Conservation (phyloP, 2,329 filamentous ascomycete genomes). For the Aspergillus aculeatinus region DNA sequence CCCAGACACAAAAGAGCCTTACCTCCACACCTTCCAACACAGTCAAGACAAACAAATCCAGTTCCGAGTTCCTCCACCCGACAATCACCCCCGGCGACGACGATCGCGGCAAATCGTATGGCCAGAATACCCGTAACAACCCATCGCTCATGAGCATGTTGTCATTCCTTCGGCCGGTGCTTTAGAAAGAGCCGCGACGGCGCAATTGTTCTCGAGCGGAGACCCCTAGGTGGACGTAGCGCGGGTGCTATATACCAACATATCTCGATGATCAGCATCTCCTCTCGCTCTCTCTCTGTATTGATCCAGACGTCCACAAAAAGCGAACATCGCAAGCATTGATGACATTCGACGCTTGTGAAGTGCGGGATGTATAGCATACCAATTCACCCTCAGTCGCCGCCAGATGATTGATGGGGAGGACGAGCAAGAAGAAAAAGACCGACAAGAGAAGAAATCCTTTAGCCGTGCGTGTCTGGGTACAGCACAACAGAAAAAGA, state of each 20-base stretch:
- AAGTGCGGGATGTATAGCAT: slow-evolving; percentile 38
- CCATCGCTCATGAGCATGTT: slow-evolving; percentile 71
- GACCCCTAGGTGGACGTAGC: slow-evolving; percentile 73
- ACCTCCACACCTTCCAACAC: slow-evolving; percentile 91
- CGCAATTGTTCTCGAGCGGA: slow-evolving; percentile 94
- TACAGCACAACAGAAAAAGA: background rate
- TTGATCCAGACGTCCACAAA: no score
- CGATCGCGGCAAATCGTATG: slow-evolving; percentile 74
- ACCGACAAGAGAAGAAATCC: slow-evolving; percentile 79
- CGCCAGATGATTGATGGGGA: slow-evolving; percentile 82
- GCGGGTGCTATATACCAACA: slow-evolving; percentile 66
- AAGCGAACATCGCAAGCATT: background rate
- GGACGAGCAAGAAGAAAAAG: slow-evolving; percentile 78
- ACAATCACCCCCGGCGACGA: slow-evolving; percentile 80
- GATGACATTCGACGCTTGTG: background rate
- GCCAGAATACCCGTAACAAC: slow-evolving; percentile 98
- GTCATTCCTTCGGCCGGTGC: slow-evolving; percentile 46
- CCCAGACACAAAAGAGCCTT: slow-evolving; percentile 31
- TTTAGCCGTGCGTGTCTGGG: slow-evolving; percentile 77
- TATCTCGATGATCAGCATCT: background rate
- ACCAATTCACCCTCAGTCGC: slow-evolving; percentile 77
- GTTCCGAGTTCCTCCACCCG: slow-evolving; percentile 89
- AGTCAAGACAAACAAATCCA: slow-evolving; percentile 87
- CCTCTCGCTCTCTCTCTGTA: no score
- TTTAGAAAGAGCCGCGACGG: slow-evolving; percentile 88